Base-by-base conservation (phyloP, 2,329 filamentous ascomycete species). In the Xylariaceae sp. region DNA sequence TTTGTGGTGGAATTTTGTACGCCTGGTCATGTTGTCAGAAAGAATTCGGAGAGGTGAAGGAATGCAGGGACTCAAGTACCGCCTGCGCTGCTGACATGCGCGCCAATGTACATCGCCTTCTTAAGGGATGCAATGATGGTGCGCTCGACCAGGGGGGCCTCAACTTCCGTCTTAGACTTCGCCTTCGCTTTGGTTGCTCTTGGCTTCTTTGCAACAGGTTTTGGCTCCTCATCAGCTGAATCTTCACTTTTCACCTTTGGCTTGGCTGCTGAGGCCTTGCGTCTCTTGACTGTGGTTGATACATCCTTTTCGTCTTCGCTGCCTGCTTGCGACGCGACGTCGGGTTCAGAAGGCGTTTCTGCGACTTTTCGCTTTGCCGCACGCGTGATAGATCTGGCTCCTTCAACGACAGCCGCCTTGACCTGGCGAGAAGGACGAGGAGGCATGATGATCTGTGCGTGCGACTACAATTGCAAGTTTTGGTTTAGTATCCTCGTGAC, bases 11-110 rank as follows among this genome's bases (percentile, higher is more conserved):
- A 83, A 73, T 97, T 97, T 59, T 97, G 92, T 0, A 97, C 89
- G 56, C 92, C 90, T 92, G 67, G 44, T 53, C 55, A 53, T 53
- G 34, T 35, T 55, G 56, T 52, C n/a, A 41, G 55, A 54, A 34
- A 3, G 34, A 15, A 13, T 18, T 52, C 11, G 34, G 7, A 48
- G 11, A 35, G 7, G 37, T 52, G 50, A 30, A 41, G 11, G 3
- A 5, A 30, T 30, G 3, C 23, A 13, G 50, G 11, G 52, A 65
- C 23, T 3, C 35, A 17, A 79, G 58, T 72, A 89, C 90, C 93
- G 78, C 92, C 93, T 34, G 94, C 92, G 63, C 84, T 87, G 73
- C 89, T 94, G 62, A 97, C 91, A 73, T 99, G 94, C 0, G 94
- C 94, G 13, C 94, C 94, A 57, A 99, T 88, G 69, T 89, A 88